Evolutionary conservation across 495 filamentous ascomycete species (phyloP).

Genomic region (Lasiosphaeria ovina): DNA sequence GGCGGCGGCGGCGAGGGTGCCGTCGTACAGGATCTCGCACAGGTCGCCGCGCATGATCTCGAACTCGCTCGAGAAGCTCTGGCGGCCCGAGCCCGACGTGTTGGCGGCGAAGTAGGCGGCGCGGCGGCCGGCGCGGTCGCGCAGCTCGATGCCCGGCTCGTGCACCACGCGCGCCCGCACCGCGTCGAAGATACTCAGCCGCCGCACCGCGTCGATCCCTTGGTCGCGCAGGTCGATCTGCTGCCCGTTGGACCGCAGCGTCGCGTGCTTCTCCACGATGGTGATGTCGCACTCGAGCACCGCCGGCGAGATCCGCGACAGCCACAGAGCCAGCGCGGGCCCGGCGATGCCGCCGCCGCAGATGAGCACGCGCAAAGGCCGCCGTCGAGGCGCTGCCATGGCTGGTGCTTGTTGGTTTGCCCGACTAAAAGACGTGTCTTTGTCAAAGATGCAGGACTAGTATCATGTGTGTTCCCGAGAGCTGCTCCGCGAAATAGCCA

Average conservation of each 20-base stretch:
- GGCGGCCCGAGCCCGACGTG: slow-evolving; percentile 38
- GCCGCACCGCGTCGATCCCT: slow-evolving; percentile 49
- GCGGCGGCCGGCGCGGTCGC: slow-evolving; percentile 35
- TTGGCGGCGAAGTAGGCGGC: slow-evolving; percentile 43
- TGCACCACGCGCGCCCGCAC: slow-evolving; percentile 39
- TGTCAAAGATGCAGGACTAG: too few species aligned
- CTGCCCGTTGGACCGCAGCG: slow-evolving; percentile 48
- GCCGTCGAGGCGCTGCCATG: background rate
- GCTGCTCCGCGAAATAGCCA: too few species aligned
- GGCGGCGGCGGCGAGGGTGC: slow-evolving; percentile 24
- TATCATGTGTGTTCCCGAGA: too few species aligned
- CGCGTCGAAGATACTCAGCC: slow-evolving; percentile 49
- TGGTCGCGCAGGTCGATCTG: slow-evolving; percentile 52
- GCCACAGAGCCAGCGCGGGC: slow-evolving; percentile 52
- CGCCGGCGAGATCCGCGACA: slow-evolving; percentile 42
- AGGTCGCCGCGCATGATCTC: slow-evolving; percentile 58
- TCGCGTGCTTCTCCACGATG: slow-evolving; percentile 50
- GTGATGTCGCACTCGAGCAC: slow-evolving; percentile 39
- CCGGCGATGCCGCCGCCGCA: slow-evolving; percentile 38
- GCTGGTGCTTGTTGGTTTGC: background rate
- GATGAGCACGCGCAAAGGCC: slow-evolving; percentile 32
- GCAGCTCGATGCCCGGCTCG: slow-evolving; percentile 46
- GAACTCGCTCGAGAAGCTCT: slow-evolving; percentile 52
- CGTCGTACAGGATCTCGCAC: slow-evolving; percentile 43
- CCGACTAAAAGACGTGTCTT: too few species aligned